Percentiles rank a stretch among this genome's conserved stretches.
Evolutionary conservation across 139 green algal genomes (phyloP).

Genomic region (Desmodesmus armatus): DNA sequence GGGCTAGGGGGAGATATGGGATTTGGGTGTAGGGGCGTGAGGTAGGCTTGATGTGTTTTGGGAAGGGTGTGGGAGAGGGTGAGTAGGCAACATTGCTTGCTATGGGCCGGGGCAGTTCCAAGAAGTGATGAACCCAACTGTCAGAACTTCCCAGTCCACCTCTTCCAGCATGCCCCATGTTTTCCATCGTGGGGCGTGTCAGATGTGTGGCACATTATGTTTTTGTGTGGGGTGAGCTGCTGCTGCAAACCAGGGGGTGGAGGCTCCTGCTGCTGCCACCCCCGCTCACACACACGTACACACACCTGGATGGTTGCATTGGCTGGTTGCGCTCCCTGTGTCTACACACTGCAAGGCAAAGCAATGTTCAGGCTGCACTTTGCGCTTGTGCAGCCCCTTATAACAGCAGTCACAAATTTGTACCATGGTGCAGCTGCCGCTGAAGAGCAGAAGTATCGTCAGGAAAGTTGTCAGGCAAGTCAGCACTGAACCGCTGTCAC

Average conservation of each 20-base stretch:
- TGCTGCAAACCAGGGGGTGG: neutral
- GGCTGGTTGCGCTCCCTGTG: too few species aligned
- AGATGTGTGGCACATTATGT: neutral
- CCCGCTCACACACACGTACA: neutral
- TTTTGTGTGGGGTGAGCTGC: neutral
- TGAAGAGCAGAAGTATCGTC: neutral
- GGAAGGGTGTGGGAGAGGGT: neutral
- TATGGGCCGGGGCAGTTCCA: too few species aligned
- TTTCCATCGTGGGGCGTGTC: neutral
- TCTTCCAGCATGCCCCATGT: constrained; percentile 7
- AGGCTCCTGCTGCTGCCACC: neutral
- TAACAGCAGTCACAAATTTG: neutral
- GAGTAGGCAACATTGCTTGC: too few species aligned
- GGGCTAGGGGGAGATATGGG: neutral
- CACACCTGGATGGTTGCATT: too few species aligned
- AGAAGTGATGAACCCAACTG: neutral
- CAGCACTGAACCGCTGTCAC: neutral
- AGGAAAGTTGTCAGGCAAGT: neutral
- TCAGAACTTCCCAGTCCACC: too few species aligned
- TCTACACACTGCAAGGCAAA: too few species aligned
- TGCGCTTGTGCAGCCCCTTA: neutral
- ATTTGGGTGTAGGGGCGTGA: neutral
- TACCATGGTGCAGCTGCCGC: neutral
- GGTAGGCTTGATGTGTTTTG: neutral
- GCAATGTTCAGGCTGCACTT: too few species aligned